Percentiles rank a stretch among this genome's conserved stretches.
phyloP scores from a whole-genome alignment of 164 flowering plant species.

The Malania oleifera region DNA sequence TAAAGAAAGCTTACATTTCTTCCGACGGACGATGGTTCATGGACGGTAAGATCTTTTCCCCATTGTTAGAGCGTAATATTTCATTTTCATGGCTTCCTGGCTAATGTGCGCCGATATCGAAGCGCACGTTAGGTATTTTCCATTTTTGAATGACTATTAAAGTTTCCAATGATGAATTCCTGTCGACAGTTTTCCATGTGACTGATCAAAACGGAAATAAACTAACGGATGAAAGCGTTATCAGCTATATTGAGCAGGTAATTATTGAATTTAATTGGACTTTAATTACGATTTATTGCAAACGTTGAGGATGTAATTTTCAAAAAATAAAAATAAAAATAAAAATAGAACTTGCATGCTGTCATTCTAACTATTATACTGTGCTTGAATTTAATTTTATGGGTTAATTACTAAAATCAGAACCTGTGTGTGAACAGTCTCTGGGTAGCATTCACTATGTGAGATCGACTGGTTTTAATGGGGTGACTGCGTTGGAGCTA shows the following conservation, averaged over 20 bases:
- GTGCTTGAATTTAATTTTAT: not conserved
- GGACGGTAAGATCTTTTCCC: slow-evolving; percentile 40
- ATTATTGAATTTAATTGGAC: slow-evolving; percentile 5
- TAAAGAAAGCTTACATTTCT: slow-evolving; percentile 60
- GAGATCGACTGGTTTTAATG: slow-evolving; percentile 29
- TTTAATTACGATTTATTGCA: not conserved
- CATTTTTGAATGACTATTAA: not conserved
- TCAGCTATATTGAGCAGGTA: slow-evolving; percentile 79
- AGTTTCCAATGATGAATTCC: not conserved
- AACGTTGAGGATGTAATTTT: too few species aligned
- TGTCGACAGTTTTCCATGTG: slow-evolving; percentile 78
- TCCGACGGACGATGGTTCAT: slow-evolving; percentile 70
- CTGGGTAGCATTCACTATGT: slow-evolving; percentile 43
- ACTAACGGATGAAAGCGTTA: slow-evolving; percentile 70
- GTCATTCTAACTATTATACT: too few species aligned
- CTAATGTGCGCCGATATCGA: slow-evolving; percentile 7
- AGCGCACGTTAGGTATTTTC: not conserved
- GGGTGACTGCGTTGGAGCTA: slow-evolving; percentile 75
- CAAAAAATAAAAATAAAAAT: too few species aligned
- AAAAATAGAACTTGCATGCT: too few species aligned
- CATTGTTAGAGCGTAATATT: not conserved
- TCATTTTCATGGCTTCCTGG: not conserved
- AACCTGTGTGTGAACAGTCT: slow-evolving; percentile 41
- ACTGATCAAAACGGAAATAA: slow-evolving; percentile 79
- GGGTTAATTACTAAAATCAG: too few species aligned